Conservation (phyloP, 768 basidiomycete genomes). For the Pleurotus djamor region DNA sequence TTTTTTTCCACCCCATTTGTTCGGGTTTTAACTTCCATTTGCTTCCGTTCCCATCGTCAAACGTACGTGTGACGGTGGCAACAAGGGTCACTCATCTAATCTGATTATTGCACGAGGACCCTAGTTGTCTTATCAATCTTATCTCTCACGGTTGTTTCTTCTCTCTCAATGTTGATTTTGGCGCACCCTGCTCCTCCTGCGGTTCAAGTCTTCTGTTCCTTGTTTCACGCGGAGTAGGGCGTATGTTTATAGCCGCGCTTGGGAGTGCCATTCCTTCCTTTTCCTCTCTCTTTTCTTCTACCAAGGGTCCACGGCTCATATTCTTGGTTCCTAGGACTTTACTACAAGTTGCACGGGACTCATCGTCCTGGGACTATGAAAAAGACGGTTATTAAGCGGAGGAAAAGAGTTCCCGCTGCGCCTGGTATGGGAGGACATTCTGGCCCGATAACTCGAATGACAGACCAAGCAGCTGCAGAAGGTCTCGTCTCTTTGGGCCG, state of each 20-base stretch:
- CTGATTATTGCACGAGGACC: background rate
- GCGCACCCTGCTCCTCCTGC: background rate
- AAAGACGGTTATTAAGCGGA: conserved; percentile 97
- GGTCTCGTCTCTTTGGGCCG: conserved; percentile 84
- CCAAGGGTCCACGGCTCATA: conserved; percentile 10
- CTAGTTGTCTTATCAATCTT: conserved; percentile 10
- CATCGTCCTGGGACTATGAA: conserved; percentile 99
- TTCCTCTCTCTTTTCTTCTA: conserved; percentile 5
- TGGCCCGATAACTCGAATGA: conserved; percentile 38
- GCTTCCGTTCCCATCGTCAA: conserved; percentile 8
- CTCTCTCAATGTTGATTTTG: background rate
- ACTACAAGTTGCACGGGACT: conserved; percentile 97
- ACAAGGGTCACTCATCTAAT: conserved; percentile 7
- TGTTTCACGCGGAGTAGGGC: conserved; percentile 4
- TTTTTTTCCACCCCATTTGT: background rate
- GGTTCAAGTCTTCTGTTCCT: conserved; percentile 8
- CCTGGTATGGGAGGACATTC: conserved; percentile 36
- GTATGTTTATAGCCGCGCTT: conserved; percentile 2
- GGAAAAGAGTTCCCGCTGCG: conserved; percentile 96
- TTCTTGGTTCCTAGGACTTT: conserved; percentile 63
- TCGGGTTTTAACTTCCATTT: background rate
- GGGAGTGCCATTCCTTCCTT: conserved; percentile 2
- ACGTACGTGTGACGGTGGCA: conserved; percentile 3
- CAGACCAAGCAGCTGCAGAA: conserved; percentile 88
- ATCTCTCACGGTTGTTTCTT: conserved; percentile 8